These are phyloP conservation scores for Kwoniella pini DNA, from an alignment of 768 basidiomycete genomes.

Conservation along the genomic window DNA sequence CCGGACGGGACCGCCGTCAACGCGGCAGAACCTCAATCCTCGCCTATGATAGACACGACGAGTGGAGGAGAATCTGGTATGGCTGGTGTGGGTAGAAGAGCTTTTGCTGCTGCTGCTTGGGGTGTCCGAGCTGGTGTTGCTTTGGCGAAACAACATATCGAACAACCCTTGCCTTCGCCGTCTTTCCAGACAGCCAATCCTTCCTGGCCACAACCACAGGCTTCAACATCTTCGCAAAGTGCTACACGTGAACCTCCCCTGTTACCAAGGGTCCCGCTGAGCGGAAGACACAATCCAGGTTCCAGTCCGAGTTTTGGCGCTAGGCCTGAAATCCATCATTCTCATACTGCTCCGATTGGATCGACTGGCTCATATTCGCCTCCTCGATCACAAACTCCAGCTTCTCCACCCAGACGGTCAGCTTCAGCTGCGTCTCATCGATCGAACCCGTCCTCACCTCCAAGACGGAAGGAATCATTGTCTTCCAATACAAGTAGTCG, in stretches of 20 bases:
- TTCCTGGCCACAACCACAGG: conserved; percentile 7
- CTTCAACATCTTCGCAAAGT: conserved; percentile 5
- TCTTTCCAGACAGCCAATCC: conserved; percentile 2
- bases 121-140: conserved; percentile 44
- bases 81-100: conserved; percentile 86
- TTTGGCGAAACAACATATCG: conserved; percentile 18
- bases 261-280: conserved; percentile 23
- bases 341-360: conserved; percentile 11
- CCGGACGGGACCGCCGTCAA: conserved; percentile 56
- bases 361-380: conserved; percentile 4
- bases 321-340: conserved; percentile 11
- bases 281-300: conserved; percentile 12
- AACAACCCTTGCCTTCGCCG: conserved; percentile 1
- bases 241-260: conserved; percentile 26
- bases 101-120: conserved; percentile 71
- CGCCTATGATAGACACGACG: conserved; percentile 23
- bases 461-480: conserved; percentile 20
- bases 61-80: conserved; percentile 59
- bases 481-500: conserved; percentile 16
- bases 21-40: conserved; percentile 24
- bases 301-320: conserved; percentile 9
- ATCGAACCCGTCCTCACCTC: conserved; percentile 1
- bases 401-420: conserved; percentile 17
- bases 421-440: conserved; percentile 24
- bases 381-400: conserved; percentile 6